phyloP scores from a whole-genome alignment of 2,329 filamentous ascomycete species.

The Eurotiales sp. region DNA sequence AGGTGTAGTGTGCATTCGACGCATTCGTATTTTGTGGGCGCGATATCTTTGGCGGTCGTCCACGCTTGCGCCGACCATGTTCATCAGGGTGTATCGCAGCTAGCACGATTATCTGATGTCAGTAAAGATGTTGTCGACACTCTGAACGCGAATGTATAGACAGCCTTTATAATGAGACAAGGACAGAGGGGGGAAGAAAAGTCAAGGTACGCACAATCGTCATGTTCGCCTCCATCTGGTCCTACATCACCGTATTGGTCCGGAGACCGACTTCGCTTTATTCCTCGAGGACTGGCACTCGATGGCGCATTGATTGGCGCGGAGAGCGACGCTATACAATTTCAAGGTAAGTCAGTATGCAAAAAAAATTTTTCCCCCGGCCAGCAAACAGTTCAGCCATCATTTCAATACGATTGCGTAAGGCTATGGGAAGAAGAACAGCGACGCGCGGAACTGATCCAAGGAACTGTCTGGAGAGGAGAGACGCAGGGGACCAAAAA shows the following conservation, averaged over 20 bases:
- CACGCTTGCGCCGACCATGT: constrained; percentile 47
- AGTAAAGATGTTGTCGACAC: too few relatives aligned
- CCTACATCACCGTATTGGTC: constrained; percentile 59
- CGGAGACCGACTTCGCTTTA: constrained; percentile 77
- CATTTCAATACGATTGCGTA: background rate
- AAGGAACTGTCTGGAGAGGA: too few relatives aligned
- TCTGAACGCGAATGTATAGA: too few relatives aligned
- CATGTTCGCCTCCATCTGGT: constrained; percentile 58
- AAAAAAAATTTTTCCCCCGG: background rate
- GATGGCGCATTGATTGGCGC: constrained; percentile 47
- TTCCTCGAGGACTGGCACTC: constrained; percentile 60
- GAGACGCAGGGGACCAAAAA: background rate
- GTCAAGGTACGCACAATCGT: constrained; percentile 66
- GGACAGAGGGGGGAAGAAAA: constrained; percentile 28
- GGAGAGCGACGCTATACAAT: constrained; percentile 33
- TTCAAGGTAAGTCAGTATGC: constrained; percentile 15
- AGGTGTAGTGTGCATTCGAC: constrained; percentile 1
- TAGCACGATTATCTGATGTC: constrained; percentile 7
- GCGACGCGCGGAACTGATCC: background rate
- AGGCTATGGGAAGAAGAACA: background rate
- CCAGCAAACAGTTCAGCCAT: background rate
- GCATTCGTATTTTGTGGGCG: constrained; percentile 28
- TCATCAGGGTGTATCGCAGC: constrained; percentile 29
- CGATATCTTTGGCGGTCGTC: constrained; percentile 48
- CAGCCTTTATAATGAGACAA: constrained; percentile 19